Base-by-base conservation (phyloP, 1,284 basidiomycete genomes). In the Moesziomyces globuligerus region DNA sequence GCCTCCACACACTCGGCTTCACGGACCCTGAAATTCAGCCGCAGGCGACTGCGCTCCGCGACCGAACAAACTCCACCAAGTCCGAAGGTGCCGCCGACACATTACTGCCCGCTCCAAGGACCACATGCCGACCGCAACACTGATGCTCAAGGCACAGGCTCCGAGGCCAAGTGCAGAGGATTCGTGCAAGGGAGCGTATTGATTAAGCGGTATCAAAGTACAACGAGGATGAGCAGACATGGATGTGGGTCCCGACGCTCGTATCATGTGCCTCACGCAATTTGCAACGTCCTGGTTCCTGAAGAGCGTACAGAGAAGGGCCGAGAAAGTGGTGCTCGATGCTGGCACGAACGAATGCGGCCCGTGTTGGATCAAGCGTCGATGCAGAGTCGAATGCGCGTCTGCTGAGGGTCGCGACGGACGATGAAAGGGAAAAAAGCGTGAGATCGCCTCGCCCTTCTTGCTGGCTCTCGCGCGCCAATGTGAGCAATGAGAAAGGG, bases 231-330 rank as follows among this genome's bases (percentile, higher is more conserved):
- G 38, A 28, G 38, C 28, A 21, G n/a, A 4, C 32, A 34, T 17
- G 15, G 15, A 28, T 41, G 18, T 21, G 38, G 1, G 25, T 18
- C 37, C 32, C 17, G 18, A 20, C 38, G 37, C 37, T 17, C 20
- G 20, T 21, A 41, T 41, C 21, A 17, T 41, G 21, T 24, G 24
- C 13, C 20, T 13, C 21, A 41, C 32, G 32, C 40, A 41, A 24
- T 25, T 41, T 41, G 21, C 40, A 9, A 48, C 17, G 37, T 24
- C 18, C 20, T 36, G 48, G 32, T 53, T 53, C 59, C 53, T n/a
- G 29, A 23, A 36, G 7, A 24, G 45, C 36, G 38, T 34, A 34
- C 32, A 17, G 38, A 42, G 26, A 36, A 23, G 21, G 34, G 45
- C 29, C 17, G 13, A 41, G 15, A 32, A 26, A 25, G 13, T 13